Conservation (phyloP, 2,329 filamentous ascomycete species). For the Boeremia lycopersici region DNA sequence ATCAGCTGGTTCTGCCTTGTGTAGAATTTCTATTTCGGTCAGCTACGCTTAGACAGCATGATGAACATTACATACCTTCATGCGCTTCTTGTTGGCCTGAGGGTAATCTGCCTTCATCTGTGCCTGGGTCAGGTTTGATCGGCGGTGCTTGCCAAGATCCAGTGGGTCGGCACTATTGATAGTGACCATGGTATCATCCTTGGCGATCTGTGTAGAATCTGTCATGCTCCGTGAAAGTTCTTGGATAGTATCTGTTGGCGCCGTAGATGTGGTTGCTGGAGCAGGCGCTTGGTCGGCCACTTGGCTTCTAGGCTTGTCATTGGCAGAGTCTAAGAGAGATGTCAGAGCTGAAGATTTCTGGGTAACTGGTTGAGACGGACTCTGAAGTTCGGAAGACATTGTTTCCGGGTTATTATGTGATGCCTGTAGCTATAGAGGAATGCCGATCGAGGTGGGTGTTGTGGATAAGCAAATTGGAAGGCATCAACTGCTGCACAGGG, state of each 20-base stretch:
- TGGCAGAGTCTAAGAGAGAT: slow-evolving; percentile 32
- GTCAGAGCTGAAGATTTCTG: slow-evolving; percentile 31
- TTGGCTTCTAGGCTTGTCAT: slow-evolving; percentile 34
- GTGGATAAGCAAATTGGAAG: slow-evolving; percentile 31
- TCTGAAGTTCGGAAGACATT: slow-evolving; percentile 41
- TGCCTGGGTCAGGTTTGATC: slow-evolving; percentile 47
- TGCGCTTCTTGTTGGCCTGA: slow-evolving; percentile 41
- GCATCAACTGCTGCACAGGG: slow-evolving; percentile 31
- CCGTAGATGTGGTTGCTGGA: slow-evolving; percentile 30
- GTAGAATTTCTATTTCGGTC: slow-evolving; percentile 46
- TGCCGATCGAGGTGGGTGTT: slow-evolving; percentile 1
- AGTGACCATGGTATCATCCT: slow-evolving; percentile 28
- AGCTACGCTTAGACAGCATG: background rate
- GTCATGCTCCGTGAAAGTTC: slow-evolving; percentile 27
- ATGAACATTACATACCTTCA: slow-evolving; percentile 30
- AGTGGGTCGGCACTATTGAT: slow-evolving; percentile 42
- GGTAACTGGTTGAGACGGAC: slow-evolving; percentile 33
- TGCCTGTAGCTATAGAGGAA: slow-evolving; percentile 17
- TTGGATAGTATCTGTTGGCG: slow-evolving; percentile 35
- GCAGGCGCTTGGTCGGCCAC: slow-evolving; percentile 35
- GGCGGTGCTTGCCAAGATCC: slow-evolving; percentile 43
- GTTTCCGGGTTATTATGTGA: slow-evolving; percentile 26
- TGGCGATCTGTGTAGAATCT: slow-evolving; percentile 28
- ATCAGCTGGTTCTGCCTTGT: slow-evolving; percentile 50
- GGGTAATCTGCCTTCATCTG: slow-evolving; percentile 59